A percentile compares a stretch with the other conserved stretches of the same genome.
phyloP scores from a whole-genome alignment of 345 rosid species.

The Acer saccharum region DNA sequence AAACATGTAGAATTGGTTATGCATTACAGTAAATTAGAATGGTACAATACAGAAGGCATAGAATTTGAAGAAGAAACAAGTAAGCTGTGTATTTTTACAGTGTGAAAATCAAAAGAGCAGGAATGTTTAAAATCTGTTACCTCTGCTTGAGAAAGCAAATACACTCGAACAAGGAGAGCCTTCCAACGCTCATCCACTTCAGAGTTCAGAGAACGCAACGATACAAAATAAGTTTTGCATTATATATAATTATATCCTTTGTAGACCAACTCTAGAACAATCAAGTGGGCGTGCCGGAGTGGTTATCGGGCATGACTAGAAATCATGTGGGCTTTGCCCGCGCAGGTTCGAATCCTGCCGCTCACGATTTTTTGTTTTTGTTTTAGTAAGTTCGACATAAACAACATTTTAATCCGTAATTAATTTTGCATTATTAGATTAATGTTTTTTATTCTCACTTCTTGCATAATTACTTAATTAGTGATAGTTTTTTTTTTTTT shows the following conservation, averaged over 20 bases:
- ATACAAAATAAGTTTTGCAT: background rate
- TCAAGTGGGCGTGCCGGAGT: slow-evolving; percentile 64
- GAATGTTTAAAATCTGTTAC: background rate
- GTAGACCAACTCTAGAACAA: rapidly evolving
- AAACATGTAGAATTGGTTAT: background rate
- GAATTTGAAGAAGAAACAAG: background rate
- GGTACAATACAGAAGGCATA: background rate
- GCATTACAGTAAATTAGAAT: background rate
- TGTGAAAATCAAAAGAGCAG: background rate
- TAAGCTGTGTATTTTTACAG: background rate
- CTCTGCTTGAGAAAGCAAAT: background rate
- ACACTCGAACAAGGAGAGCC: background rate
- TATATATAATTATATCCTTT: background rate
- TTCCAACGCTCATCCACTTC: background rate
- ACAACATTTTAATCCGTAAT: too few species aligned
- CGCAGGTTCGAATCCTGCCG: slow-evolving; percentile 90
- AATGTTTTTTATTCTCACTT: too few species aligned
- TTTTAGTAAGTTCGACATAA: too few species aligned
- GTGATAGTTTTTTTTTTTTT: too few species aligned
- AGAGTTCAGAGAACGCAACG: too few species aligned
- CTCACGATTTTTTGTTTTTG: slow-evolving; percentile 28
- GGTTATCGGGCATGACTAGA: slow-evolving; percentile 93
- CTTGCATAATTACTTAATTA: too few species aligned
- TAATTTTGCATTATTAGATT: too few species aligned
- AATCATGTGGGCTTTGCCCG: slow-evolving; percentile 93